phyloP scores from a whole-genome alignment of 305 asterid genomes.

The Fraxinus nigra region DNA sequence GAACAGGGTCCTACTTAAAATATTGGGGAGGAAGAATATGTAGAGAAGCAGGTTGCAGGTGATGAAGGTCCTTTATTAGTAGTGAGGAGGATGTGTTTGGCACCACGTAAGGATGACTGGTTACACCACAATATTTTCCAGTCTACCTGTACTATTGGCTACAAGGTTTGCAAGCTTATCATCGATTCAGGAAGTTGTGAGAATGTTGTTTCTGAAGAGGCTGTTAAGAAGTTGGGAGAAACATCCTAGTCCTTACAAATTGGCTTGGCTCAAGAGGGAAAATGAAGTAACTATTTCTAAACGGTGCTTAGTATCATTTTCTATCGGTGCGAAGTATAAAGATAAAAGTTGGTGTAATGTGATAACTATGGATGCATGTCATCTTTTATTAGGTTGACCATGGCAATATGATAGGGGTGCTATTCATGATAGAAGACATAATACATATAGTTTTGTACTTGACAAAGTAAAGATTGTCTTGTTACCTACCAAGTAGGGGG shows the following conservation, averaged over 20 bases:
- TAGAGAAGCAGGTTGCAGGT: no score
- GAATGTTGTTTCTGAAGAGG: not conserved
- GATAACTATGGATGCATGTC: not conserved
- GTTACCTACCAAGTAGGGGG: no score
- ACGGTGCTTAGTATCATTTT: not conserved
- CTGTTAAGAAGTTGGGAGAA: not conserved
- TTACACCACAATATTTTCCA: not conserved
- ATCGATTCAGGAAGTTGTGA: not conserved
- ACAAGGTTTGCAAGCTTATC: not conserved
- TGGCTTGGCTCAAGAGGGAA: not conserved
- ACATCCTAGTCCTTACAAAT: not conserved
- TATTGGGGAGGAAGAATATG: no score
- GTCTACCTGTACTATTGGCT: not conserved
- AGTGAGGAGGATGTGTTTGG: not conserved
- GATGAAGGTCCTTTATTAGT: no score
- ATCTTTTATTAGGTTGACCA: not conserved
- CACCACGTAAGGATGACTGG: not conserved
- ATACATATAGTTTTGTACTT: not conserved
- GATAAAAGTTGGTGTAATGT: not conserved
- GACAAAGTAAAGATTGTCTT: no score
- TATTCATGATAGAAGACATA: not conserved
- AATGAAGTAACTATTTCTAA: not conserved
- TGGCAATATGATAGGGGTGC: not conserved
- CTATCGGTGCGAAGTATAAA: not conserved
- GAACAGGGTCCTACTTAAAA: no score